phyloP scores from a whole-genome alignment of 2,329 filamentous ascomycete genomes.

The Magnaporthiopsis poae region DNA sequence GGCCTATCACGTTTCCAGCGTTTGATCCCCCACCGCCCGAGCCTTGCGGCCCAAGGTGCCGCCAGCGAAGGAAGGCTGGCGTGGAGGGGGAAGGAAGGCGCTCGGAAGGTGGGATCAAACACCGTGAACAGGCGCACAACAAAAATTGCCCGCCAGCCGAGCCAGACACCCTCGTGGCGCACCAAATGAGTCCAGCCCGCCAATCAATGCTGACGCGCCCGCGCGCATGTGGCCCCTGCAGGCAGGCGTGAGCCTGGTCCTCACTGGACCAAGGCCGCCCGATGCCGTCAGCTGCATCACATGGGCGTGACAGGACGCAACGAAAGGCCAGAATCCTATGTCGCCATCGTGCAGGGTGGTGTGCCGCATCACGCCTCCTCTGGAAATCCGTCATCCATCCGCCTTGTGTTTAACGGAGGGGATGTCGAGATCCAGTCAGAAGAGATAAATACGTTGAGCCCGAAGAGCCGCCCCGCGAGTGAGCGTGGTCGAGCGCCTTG shows the following conservation, averaged over 20 bases:
- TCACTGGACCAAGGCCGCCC: background rate
- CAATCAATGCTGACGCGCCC: background rate
- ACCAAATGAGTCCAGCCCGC: too few species aligned
- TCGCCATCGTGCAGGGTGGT: background rate
- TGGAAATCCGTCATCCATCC: background rate
- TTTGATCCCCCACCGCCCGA: background rate
- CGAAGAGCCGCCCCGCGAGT: background rate
- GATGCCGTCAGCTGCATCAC: background rate
- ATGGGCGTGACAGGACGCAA: background rate
- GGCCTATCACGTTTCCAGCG: background rate
- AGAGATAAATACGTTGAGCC: background rate
- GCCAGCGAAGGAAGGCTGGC: background rate
- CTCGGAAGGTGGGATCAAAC: background rate
- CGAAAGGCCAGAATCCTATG: background rate
- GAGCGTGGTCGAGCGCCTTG: background rate
- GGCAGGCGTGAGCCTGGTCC: background rate
- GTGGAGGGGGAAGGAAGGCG: background rate
- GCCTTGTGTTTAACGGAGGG: background rate
- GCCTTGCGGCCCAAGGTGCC: background rate
- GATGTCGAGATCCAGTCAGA: background rate
- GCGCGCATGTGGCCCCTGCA: background rate
- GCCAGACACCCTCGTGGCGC: too few species aligned
- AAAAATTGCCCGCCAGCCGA: too few species aligned
- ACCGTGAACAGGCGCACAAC: background rate
- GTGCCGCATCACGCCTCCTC: background rate